A percentile compares a stretch with the other conserved stretches of the same genome.
phyloP scores from a whole-genome alignment of 371 early-diverging fungal genomes.

The Mucor indicus region DNA sequence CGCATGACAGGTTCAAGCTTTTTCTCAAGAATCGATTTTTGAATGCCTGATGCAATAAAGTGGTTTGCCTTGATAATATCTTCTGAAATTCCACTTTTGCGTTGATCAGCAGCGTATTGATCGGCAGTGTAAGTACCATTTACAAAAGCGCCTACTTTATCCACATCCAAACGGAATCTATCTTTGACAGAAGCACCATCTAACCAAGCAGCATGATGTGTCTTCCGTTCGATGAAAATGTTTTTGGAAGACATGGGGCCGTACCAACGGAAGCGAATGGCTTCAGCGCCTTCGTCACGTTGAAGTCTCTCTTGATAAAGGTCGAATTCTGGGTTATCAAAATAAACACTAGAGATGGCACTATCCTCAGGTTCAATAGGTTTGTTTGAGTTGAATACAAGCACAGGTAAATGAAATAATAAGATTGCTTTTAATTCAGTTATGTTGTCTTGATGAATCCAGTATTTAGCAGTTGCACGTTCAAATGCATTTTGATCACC shows the following conservation, averaged over 20 bases:
- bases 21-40: conserved; percentile 68
- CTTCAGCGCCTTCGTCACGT: conserved; percentile 84
- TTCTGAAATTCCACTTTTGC: conserved; percentile 65
- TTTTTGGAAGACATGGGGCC: conserved; percentile 41
- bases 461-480: conserved; percentile 87
- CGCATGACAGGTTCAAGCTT: conserved; percentile 82
- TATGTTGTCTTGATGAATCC: conserved; percentile 96
- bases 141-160: conserved; percentile 81
- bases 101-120: conserved; percentile 57
- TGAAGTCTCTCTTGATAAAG: conserved; percentile 86
- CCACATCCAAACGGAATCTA: conserved; percentile 92
- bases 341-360: conserved; percentile 90
- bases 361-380: conserved; percentile 63
- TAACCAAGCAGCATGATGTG: conserved; percentile 93
- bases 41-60: conserved; percentile 78
- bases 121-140: conserved; percentile 79
- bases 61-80: conserved; percentile 56
- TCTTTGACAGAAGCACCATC: conserved; percentile 96
- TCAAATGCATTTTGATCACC: conserved; percentile 71
- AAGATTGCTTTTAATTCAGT: conserved; percentile 88
- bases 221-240: conserved; percentile 96
- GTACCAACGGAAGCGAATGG: conserved; percentile 83
- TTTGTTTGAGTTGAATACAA: conserved; percentile 77
- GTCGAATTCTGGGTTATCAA: conserved; percentile 89
- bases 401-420: conserved; percentile 88